Percentiles rank a stretch among this genome's conserved stretches.
Evolutionary conservation across 805 yeast species (phyloP).

Genomic region (Diddensiella santjacobensis): DNA sequence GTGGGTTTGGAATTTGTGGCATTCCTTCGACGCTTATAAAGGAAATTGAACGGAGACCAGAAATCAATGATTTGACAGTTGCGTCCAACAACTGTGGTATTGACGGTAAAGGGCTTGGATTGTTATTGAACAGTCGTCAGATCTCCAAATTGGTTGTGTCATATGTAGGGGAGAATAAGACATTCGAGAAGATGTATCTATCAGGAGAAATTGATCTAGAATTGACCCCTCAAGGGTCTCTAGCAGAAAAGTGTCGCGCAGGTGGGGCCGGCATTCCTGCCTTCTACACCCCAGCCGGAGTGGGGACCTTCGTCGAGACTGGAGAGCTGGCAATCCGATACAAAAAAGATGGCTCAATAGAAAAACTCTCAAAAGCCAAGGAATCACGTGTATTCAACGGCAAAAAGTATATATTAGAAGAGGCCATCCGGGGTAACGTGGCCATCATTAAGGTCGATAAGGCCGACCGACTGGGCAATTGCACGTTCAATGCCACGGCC

Average conservation of each 20-base stretch:
- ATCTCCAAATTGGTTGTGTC: slow-evolving; percentile 44
- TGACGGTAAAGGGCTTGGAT: slow-evolving; percentile 43
- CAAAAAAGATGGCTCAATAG: slow-evolving; percentile 36
- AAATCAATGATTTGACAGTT: slow-evolving; percentile 37
- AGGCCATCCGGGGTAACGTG: slow-evolving; percentile 45
- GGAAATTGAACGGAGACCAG: slow-evolving; percentile 35
- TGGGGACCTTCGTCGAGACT: slow-evolving; percentile 48
- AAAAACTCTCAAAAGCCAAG: slow-evolving; percentile 37
- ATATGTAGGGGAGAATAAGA: slow-evolving; percentile 45
- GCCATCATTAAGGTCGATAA: slow-evolving; percentile 47
- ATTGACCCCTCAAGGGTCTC: slow-evolving; percentile 50
- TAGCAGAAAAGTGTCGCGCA: slow-evolving; percentile 47
- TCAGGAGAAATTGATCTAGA: slow-evolving; percentile 45
- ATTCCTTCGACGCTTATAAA: slow-evolving; percentile 44
- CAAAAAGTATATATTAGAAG: slow-evolving; percentile 41
- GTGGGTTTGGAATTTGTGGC: slow-evolving; percentile 50
- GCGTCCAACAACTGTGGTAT: slow-evolving; percentile 47
- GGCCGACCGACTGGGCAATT: slow-evolving; percentile 48
- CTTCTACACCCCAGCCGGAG: slow-evolving; percentile 48
- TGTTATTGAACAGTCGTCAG: slow-evolving; percentile 41
- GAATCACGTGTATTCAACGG: slow-evolving; percentile 45
- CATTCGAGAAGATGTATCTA: slow-evolving; percentile 40
- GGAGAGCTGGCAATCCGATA: slow-evolving; percentile 46
- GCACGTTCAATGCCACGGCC: slow-evolving; percentile 44
- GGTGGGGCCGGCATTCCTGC: slow-evolving; percentile 50